Base-by-base conservation (phyloP, 1,284 basidiomycete species). In the Ustilago sp. region DNA sequence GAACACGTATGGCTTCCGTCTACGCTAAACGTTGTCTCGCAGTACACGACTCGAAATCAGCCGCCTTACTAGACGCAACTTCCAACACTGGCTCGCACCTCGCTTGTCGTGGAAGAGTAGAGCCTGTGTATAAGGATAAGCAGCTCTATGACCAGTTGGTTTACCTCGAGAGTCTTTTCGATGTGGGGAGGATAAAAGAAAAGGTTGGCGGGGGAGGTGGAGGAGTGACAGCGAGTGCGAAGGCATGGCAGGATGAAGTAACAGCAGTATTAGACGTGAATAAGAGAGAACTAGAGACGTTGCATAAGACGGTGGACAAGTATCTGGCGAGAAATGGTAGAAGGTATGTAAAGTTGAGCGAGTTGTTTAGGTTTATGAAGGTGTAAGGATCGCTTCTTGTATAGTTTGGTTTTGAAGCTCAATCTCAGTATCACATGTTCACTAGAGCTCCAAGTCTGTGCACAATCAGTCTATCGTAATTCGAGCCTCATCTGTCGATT, bases 1-100 rank as follows among this genome's bases (percentile, higher is more conserved):
- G 91, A 23, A 95, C 95, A n/a, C 89, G 95, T 31, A 92, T 91
- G 89, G 94, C 97, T 91, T 89, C 93, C 48, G 94, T 98, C 0
- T 97, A 95, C 86, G 94, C 94, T 8, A 90, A 91, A 51, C 78
- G 82, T 4, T 86, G 84, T 62, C 52, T 84, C 17, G 82, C 77
- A 15, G 38, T 73, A n/a, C 66, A 72, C 66, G 74, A 77, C 34
- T 45, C 63, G 15, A 72, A 68, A 38, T 62, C 66, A 13, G 66
- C 65, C 6, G 55, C 65, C 2, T 39, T 68, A 5, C 61, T 68
- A 23, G 68, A 71, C 8, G 61, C 59, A 6, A 64, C 74, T 1
- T 52, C 68, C 15, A 53, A 34, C 4, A 45, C 32, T 7, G 60
- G 63, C 28, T 41, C 48, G 0, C 61, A 68, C 12, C 31, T 59